Conservation (phyloP, 257 asterid genomes). For the Solanum rostratum region DNA sequence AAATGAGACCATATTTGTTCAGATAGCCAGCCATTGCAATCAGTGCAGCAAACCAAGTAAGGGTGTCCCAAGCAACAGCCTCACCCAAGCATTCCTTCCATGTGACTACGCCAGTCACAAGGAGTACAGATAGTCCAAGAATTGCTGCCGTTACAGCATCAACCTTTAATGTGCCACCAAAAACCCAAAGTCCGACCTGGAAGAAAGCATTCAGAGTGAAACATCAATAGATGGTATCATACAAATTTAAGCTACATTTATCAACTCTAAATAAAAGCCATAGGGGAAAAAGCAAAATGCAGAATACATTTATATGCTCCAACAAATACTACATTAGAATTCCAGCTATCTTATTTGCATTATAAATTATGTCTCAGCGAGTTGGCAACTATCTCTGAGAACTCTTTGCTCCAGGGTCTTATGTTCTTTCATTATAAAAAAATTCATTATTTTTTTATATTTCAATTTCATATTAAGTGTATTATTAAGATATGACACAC, state of each 20-base stretch:
- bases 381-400: neutral
- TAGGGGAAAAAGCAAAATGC: neutral
- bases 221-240: neutral
- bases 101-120: constrained; percentile 80
- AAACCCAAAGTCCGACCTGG: constrained; percentile 95
- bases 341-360: neutral
- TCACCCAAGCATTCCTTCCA: constrained; percentile 98
- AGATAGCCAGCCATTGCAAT: constrained; percentile 99
- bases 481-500: too few species aligned
- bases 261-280: neutral
- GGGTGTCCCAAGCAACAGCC: constrained; percentile 99
- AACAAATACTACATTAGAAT: neutral
- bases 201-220: neutral
- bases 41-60: constrained; percentile 98
- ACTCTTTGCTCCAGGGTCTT: neutral
- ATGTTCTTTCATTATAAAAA: too few species aligned
- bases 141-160: constrained; percentile 98
- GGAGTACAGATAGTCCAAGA: constrained; percentile 85
- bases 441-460: too few species aligned
- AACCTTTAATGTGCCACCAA: constrained; percentile 65
- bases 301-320: neutral
- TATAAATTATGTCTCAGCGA: neutral
- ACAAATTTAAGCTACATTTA: neutral
- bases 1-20: constrained; percentile 87
- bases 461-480: too few species aligned